These are phyloP conservation scores for Kluyveromyces sp. DNA, from an alignment of 1,139 yeast genomes.

Conservation along the genomic window DNA sequence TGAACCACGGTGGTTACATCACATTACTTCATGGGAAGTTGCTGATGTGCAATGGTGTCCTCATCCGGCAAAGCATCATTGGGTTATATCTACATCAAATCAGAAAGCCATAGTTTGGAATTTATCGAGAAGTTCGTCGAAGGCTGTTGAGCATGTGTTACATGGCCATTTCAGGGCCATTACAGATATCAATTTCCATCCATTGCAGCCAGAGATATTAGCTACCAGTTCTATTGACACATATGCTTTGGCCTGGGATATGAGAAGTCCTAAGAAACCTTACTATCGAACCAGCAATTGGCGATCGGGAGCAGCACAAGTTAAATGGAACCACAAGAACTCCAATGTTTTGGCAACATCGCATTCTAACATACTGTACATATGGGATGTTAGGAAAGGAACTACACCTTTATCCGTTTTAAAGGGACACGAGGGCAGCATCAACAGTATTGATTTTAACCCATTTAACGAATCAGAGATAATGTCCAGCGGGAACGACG, in stretches of 20 bases:
- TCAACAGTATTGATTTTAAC: constrained; percentile 83
- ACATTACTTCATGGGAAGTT: constrained; percentile 94
- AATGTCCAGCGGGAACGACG: constrained; percentile 80
- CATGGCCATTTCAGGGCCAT: constrained; percentile 91
- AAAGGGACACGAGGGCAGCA: constrained; percentile 70
- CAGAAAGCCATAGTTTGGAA: constrained; percentile 96
- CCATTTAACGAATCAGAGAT: constrained; percentile 50
- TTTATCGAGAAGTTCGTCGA: constrained; percentile 61
- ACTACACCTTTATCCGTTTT: constrained; percentile 64
- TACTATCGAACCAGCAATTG: constrained; percentile 80
- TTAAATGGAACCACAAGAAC: constrained; percentile 81
- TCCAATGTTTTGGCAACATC: constrained; percentile 74
- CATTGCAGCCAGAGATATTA: constrained; percentile 74
- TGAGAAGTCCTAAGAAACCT: constrained; percentile 69
- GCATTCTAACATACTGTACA: constrained; percentile 69
- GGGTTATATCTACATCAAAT: constrained; percentile 92
- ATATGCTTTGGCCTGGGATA: constrained; percentile 82
- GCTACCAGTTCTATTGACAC: constrained; percentile 95
- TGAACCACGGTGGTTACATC: constrained; percentile 90
- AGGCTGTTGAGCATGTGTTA: constrained; percentile 77
- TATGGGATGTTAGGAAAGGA: constrained; percentile 88
- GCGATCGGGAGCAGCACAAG: constrained; percentile 92
- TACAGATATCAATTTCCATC: constrained; percentile 91
- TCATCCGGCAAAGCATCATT: constrained; percentile 68
- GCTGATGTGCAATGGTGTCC: constrained; percentile 99